These are phyloP conservation scores for Coriolopsis trogii DNA, from an alignment of 1,284 basidiomycete genomes.

Conservation along the genomic window DNA sequence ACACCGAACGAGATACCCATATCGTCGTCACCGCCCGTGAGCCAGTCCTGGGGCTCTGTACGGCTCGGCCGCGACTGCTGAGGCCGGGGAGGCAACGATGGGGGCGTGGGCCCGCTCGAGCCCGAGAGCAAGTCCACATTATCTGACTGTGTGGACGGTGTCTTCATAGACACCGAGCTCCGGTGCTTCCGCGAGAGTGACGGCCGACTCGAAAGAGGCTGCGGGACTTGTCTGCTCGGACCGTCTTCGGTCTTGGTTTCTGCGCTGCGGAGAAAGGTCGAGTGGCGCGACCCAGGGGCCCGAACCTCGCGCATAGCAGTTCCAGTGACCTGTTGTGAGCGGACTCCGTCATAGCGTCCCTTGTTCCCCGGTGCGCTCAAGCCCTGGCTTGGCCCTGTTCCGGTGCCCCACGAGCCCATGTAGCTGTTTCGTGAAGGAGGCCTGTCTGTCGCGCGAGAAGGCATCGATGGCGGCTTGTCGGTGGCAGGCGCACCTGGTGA, in stretches of 20 bases:
- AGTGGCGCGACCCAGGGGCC: slow-evolving; percentile 26
- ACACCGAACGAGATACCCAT: slow-evolving; percentile 11
- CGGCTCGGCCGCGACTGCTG: slow-evolving; percentile 12
- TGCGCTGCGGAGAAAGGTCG: slow-evolving; percentile 14
- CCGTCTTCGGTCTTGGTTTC: slow-evolving; percentile 22
- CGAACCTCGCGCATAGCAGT: slow-evolving; percentile 52
- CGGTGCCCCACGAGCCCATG: slow-evolving; percentile 5
- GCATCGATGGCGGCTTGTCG: slow-evolving; percentile 1
- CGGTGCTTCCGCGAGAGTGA: slow-evolving; percentile 28
- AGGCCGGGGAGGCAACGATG: slow-evolving; percentile 31
- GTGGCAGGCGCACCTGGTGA: slow-evolving; percentile 13
- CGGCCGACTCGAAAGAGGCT: slow-evolving; percentile 20
- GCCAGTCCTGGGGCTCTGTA: slow-evolving; percentile 58
- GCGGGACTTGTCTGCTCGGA: slow-evolving; percentile 13
- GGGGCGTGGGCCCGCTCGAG: slow-evolving; percentile 9
- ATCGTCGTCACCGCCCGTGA: slow-evolving; percentile 65
- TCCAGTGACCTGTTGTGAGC: slow-evolving; percentile 59
- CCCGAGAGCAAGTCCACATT: slow-evolving; percentile 19
- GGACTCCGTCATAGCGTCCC: slow-evolving; percentile 30
- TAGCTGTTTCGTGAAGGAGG: slow-evolving; percentile 21
- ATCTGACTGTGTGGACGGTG: slow-evolving; percentile 10
- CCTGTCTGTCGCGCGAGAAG: slow-evolving; percentile 11
- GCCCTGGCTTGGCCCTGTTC: neutral
- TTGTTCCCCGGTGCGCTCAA: slow-evolving; percentile 7
- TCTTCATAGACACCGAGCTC: slow-evolving; percentile 26